These are phyloP conservation scores for Endotrypanum monterogeii DNA, from an alignment of 208 protist genomes.

Conservation along the genomic window DNA sequence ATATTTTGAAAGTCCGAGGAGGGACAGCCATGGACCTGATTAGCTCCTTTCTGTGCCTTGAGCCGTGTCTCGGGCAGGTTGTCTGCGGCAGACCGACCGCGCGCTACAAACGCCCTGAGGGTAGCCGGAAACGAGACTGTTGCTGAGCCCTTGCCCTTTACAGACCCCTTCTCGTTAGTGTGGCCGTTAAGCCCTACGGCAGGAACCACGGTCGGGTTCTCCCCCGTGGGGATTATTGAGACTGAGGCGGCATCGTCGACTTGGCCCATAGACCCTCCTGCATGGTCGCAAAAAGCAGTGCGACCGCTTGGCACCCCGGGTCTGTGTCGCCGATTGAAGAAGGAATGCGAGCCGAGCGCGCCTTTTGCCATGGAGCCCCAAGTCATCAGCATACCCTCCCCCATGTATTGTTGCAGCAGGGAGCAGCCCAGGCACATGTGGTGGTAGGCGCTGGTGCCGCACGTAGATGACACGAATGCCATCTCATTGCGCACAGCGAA, in stretches of 20 bases:
- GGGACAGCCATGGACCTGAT: not conserved
- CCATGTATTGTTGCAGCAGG: constrained; percentile 34
- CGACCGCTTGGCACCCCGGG: not conserved
- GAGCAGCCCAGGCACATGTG: constrained; percentile 8
- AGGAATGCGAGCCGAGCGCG: constrained; percentile 30
- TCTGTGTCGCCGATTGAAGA: not conserved
- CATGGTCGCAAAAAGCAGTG: not conserved
- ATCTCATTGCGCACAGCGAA: constrained; percentile 21
- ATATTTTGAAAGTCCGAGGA: not conserved
- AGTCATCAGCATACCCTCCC: constrained; percentile 35
- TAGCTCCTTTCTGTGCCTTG: not conserved
- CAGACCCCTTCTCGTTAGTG: not conserved
- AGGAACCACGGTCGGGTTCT: not conserved
- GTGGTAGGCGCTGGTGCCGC: constrained; percentile 6
- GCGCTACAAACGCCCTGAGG: not conserved
- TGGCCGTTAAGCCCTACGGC: not conserved
- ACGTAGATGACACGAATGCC: constrained; percentile 10
- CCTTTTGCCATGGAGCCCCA: constrained; percentile 40
- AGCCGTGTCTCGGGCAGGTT: not conserved
- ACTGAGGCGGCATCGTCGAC: not conserved
- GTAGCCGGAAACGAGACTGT: not conserved
- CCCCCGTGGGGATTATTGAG: too few relatives aligned
- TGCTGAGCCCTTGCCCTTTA: not conserved
- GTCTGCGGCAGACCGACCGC: not conserved
- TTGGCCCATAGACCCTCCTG: not conserved